A percentile compares a stretch with the other conserved stretches of the same genome.
These are phyloP conservation scores for Raddia distichophylla DNA, from an alignment of 176 grass and related monocot genomes.

Conservation along the genomic window DNA sequence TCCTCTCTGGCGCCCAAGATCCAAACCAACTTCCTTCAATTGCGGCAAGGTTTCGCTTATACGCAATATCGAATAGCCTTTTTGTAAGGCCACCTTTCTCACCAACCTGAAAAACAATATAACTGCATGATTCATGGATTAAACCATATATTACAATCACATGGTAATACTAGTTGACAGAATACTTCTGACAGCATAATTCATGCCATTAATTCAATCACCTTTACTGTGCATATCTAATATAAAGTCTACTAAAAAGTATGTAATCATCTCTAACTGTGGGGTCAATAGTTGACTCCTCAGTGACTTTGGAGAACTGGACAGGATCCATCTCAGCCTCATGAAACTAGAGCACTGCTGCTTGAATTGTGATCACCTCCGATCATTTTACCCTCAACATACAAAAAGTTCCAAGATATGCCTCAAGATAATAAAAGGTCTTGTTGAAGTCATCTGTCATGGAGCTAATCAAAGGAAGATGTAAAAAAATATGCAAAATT, in stretches of 20 bases:
- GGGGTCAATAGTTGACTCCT: neutral
- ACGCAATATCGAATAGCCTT: slow-evolving; percentile 74
- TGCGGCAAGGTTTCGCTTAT: slow-evolving; percentile 61
- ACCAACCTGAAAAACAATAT: slow-evolving; percentile 59
- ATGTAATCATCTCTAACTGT: neutral
- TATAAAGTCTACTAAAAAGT: neutral
- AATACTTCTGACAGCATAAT: neutral
- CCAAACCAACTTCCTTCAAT: slow-evolving; percentile 79
- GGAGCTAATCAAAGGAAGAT: neutral
- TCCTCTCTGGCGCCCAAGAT: slow-evolving; percentile 65
- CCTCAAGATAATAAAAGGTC: neutral
- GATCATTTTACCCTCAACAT: neutral
- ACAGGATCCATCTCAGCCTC: neutral
- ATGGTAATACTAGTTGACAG: neutral
- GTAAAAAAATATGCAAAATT: neutral
- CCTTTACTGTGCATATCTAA: neutral
- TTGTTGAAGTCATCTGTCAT: neutral
- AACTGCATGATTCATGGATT: neutral
- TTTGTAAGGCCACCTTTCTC: slow-evolving; percentile 78
- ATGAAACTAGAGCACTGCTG: neutral
- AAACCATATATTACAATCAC: neutral
- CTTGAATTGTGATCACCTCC: neutral
- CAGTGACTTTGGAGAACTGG: neutral
- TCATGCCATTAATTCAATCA: neutral
- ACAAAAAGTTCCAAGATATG: neutral